Evolutionary conservation across 305 asterid species (phyloP), one percentile per base, ranked within the genome.

Genomic region (Solanum aculeatissimum): DNA sequence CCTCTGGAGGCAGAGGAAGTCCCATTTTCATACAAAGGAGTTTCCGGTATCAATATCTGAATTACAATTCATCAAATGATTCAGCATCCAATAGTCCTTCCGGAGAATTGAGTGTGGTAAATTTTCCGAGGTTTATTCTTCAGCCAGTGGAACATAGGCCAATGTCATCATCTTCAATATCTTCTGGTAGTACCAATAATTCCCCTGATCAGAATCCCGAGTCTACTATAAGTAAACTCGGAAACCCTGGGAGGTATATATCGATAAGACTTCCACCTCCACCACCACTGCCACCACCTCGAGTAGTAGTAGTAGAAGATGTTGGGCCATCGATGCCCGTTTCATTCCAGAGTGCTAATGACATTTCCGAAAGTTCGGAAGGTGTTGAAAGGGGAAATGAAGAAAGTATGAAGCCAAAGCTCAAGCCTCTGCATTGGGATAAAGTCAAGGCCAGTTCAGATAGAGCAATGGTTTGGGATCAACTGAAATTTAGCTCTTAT

Each of bases 351-450:
- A 89, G 74, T 62, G 55, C 43, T 84, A 66, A 58, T 57, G 86
- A 27, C 70, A 90, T 71, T 32, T 70, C 83, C 43, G 84, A 84
- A 25, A 75, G 79, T 83, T 83, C 84, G 15, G 92, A 85, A 19
- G 84, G 42, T 32, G 81, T 83, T n/a, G 93, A 83, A 72, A 66
- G 84, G 42, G 88, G 80, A 49, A 87, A 49, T 84, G 93, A 88
- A 60, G 96, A 90, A 43, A 83, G 54, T n/a, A 68, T 85, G 86
- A 92, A 92, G 91, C 96, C 95, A 13, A 93, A 88, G 92, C 87
- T 94, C 86, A 95, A 95, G 86, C 91, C 99, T 85, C 88, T 95
- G 90, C 98, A 94, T 42, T 95, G 99, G 98, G 98, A 94, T 88
- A 95, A 95, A 92, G 95, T 94, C 47, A 93, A 92, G 86, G 93